Evolutionary conservation across 148 eudicot genomes (phyloP), one percentile per base, ranked within the genome.

Genomic region (Drosera capensis): DNA sequence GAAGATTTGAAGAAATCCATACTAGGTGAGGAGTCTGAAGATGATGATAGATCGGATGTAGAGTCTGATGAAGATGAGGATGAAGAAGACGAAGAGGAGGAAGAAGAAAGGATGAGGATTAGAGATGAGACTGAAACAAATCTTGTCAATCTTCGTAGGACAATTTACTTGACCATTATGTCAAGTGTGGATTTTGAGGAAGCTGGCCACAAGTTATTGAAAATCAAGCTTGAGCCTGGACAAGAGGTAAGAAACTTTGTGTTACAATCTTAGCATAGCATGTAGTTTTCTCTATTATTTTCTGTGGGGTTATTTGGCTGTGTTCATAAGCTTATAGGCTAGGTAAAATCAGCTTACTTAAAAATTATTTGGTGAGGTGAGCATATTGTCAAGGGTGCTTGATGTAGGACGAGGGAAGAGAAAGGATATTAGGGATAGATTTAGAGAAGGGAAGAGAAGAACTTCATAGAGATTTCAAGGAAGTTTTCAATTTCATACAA

Each of bases 151-250:
- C 93, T 90, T 35, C 72, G 99, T 7, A 75, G 97, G 48, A 90
- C 97, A 8, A 90, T 90, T 24, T 90, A 84, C 64, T 54, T 84
- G 18, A 90, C 95, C 21, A 90, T 84, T 29, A 90, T 90, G 97
- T 90, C 97, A 23, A 84, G 97, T 66, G 97, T 90, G 51, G 95
- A 84, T 60, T 90, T 90, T 61, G 97, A 90, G 48, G 97, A 90
- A 70, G 97, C 97, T 53, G 97, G 97, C 7, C 97, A 84, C 62
- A 90, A 90, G 62, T 61, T 90, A 30, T 54, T 84, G 43, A 90
- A 90, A 58, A 90, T 90, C 48, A 90, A 84, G 58, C 73, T 90
- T 31, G 97, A 90, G 71, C 87, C 95, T 55, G 97, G 97, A 16
- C 97, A 90, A 52, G 97, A 90, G 95, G 97, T 88, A 59, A 16